These are phyloP conservation scores for Microascus cirrosus DNA, from an alignment of 2,329 filamentous ascomycete species.

Conservation along the genomic window DNA sequence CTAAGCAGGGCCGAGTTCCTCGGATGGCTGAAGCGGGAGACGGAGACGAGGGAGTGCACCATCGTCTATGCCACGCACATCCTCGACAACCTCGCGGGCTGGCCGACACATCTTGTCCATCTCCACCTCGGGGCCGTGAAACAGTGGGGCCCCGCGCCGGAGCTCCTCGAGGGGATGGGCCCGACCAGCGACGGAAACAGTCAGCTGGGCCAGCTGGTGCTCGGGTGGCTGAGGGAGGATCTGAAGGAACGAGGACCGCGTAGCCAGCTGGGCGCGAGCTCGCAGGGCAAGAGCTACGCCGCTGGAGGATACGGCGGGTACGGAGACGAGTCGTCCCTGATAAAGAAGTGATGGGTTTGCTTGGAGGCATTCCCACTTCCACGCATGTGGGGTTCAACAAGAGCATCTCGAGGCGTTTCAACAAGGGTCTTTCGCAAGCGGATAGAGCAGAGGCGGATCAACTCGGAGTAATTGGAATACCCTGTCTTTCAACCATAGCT, in stretches of 20 bases:
- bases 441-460: neutral
- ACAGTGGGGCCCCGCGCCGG: slow-evolving; percentile 68
- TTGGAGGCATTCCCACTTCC: neutral
- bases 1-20: slow-evolving; percentile 78
- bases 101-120: slow-evolving; percentile 92
- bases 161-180: slow-evolving; percentile 45
- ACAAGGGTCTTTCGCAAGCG: neutral
- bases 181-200: slow-evolving; percentile 55
- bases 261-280: slow-evolving; percentile 39
- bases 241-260: slow-evolving; percentile 68
- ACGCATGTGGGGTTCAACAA: neutral
- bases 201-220: slow-evolving; percentile 73
- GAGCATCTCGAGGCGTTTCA: neutral
- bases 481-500: neutral
- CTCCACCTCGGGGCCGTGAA: slow-evolving; percentile 86
- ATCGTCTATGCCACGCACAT: slow-evolving; percentile 98
- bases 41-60: slow-evolving; percentile 69
- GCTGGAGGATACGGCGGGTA: slow-evolving; percentile 43
- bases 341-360: neutral
- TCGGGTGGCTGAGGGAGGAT: slow-evolving; percentile 79
- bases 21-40: slow-evolving; percentile 76
- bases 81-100: slow-evolving; percentile 83
- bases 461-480: neutral
- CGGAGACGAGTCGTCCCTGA: slow-evolving; percentile 39
- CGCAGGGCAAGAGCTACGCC: slow-evolving; percentile 55